Conservation (phyloP, 208 protist species). For the Hexamita inflata region DNA sequence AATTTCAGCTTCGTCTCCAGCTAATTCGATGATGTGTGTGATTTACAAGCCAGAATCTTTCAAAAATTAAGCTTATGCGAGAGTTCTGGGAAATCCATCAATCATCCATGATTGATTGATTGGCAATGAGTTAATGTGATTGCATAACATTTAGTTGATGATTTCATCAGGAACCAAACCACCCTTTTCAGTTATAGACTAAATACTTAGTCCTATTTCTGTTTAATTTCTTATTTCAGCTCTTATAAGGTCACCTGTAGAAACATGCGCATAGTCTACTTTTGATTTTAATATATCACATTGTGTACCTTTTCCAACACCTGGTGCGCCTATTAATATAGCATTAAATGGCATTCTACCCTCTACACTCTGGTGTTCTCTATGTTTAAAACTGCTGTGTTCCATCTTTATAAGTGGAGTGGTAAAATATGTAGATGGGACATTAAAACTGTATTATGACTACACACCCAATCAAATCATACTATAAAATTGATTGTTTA, state of each 20-base stretch:
- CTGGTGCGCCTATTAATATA: conserved; percentile 56
- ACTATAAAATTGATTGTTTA: too few relatives aligned
- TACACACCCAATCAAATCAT: too few relatives aligned
- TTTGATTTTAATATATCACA: conserved; percentile 56
- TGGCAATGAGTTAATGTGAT: conserved; percentile 39
- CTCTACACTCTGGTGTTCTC: too few relatives aligned
- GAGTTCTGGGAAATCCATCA: conserved; percentile 53
- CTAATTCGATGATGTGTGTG: conserved; percentile 32
- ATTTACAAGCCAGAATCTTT: too few relatives aligned
- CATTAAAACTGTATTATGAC: too few relatives aligned
- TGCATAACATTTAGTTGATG: conserved; percentile 56
- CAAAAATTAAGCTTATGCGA: conserved; percentile 34
- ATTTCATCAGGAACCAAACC: conserved; percentile 59
- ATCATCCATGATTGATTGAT: conserved; percentile 46
- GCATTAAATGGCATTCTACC: too few relatives aligned
- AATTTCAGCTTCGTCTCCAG: conserved; percentile 41
- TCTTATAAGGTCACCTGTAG: conserved; percentile 58
- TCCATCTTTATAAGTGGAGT: too few relatives aligned
- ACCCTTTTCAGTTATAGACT: conserved; percentile 53
- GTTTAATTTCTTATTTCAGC: conserved; percentile 45
- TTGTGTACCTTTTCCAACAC: conserved; percentile 70
- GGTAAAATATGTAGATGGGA: too few relatives aligned
- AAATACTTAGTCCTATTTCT: conserved; percentile 48
- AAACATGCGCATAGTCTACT: conserved; percentile 62
- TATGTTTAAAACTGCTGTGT: too few relatives aligned